phyloP scores from a whole-genome alignment of 2,329 filamentous ascomycete species.

The Neophaeococcomyces aloes region DNA sequence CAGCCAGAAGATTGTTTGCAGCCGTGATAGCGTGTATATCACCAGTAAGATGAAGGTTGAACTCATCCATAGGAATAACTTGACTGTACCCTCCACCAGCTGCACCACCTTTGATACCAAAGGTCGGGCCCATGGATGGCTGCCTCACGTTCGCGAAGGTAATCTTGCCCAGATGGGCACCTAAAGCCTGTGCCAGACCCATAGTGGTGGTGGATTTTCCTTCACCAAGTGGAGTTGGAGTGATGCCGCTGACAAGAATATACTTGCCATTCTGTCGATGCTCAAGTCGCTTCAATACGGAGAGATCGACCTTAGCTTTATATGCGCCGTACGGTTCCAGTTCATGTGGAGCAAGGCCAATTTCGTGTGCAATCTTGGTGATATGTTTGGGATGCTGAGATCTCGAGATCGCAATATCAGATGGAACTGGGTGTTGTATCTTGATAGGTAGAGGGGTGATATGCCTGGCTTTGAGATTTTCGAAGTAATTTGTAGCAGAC shows the following conservation, averaged over 20 bases:
- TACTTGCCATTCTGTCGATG: slow-evolving; percentile 86
- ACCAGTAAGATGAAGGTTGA: slow-evolving; percentile 94
- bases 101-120: slow-evolving; percentile 97
- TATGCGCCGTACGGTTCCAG: slow-evolving; percentile 88
- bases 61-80: slow-evolving; percentile 99
- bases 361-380: slow-evolving; percentile 68
- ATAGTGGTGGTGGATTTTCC: slow-evolving; percentile 98
- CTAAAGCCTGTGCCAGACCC: slow-evolving; percentile 84
- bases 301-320: slow-evolving; percentile 90
- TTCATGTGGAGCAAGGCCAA: slow-evolving; percentile 80
- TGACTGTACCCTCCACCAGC: slow-evolving; percentile 97
- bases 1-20: slow-evolving; percentile 91
- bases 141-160: slow-evolving; percentile 96
- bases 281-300: slow-evolving; percentile 67
- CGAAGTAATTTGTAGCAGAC: slow-evolving; percentile 69
- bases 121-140: slow-evolving; percentile 92
- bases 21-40: slow-evolving; percentile 97
- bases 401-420: slow-evolving; percentile 85
- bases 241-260: slow-evolving; percentile 88
- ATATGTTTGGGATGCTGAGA: slow-evolving; percentile 88
- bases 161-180: slow-evolving; percentile 74
- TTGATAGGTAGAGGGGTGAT: slow-evolving; percentile 77
- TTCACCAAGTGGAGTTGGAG: slow-evolving; percentile 89
- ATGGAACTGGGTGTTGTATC: slow-evolving; percentile 72
- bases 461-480: slow-evolving; percentile 67